These are phyloP conservation scores for Ogataea ganodermae DNA, from an alignment of 805 yeast genomes.

Conservation along the genomic window DNA sequence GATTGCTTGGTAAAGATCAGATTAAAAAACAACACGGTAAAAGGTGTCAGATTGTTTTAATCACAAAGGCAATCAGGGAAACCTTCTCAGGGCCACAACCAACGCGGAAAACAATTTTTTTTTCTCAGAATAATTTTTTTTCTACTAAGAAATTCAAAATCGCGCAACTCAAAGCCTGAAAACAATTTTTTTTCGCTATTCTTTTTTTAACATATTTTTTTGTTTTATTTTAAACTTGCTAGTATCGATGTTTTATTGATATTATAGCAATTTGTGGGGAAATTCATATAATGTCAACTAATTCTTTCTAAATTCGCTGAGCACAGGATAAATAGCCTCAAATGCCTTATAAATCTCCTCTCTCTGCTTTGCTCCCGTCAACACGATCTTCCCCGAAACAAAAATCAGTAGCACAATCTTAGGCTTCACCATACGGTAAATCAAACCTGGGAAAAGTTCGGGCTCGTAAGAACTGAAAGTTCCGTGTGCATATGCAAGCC, in stretches of 20 bases:
- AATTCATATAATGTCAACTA: constrained; percentile 13
- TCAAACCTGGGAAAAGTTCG: constrained; percentile 95
- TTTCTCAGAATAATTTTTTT: background rate
- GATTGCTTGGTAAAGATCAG: too few relatives aligned
- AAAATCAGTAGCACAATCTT: constrained; percentile 93
- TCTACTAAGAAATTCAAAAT: constrained; percentile 3
- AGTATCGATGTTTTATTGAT: background rate
- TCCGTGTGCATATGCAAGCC: constrained; percentile 96
- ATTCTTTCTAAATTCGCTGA: constrained; percentile 91
- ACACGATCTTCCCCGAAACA: constrained; percentile 95
- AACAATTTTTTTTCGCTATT: background rate
- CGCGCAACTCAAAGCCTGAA: background rate
- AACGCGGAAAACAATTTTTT: constrained; percentile 3
- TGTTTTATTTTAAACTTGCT: background rate
- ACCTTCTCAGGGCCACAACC: constrained; percentile 7
- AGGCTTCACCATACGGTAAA: constrained; percentile 99
- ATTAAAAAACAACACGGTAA: background rate
- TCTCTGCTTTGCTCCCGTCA: constrained; percentile 98
- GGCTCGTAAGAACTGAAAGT: constrained; percentile 99
- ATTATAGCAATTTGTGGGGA: background rate
- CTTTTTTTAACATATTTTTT: background rate
- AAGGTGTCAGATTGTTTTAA: background rate
- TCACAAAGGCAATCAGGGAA: constrained; percentile 1
- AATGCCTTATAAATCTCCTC: constrained; percentile 98
- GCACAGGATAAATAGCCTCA: constrained; percentile 96